phyloP scores from a whole-genome alignment of 2,329 filamentous ascomycete species.

The Aspergillus sp. region DNA sequence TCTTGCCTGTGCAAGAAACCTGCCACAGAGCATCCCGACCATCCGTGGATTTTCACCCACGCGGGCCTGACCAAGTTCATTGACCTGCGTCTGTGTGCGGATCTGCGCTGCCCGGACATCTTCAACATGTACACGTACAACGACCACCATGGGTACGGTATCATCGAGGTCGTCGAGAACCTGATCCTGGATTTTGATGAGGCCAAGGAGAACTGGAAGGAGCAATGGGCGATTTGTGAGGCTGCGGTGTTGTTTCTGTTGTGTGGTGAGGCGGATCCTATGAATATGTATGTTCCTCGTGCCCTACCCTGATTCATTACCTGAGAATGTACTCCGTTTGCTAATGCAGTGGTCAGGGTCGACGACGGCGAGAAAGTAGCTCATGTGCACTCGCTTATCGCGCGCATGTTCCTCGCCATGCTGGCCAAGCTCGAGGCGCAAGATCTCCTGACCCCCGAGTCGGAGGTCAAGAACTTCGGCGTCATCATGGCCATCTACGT shows the following conservation, averaged over 20 bases:
- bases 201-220: slow-evolving; percentile 34
- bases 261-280: slow-evolving; percentile 4
- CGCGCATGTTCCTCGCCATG: slow-evolving; percentile 38
- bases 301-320: neutral
- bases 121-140: slow-evolving; percentile 48
- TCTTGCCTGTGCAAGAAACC: slow-evolving; percentile 13
- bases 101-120: slow-evolving; percentile 37
- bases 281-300: slow-evolving; percentile 22
- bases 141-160: slow-evolving; percentile 42
- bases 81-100: slow-evolving; percentile 20
- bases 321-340: neutral
- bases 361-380: slow-evolving; percentile 9
- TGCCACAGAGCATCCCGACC: slow-evolving; percentile 6
- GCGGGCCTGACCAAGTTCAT: slow-evolving; percentile 3
- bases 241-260: slow-evolving; percentile 32
- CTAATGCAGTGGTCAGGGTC: slow-evolving; percentile 7
- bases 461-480: slow-evolving; percentile 39
- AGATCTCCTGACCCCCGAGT: slow-evolving; percentile 32
- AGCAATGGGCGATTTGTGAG: slow-evolving; percentile 46
- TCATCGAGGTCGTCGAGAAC: slow-evolving; percentile 47
- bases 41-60: slow-evolving; percentile 5
- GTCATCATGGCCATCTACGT: slow-evolving; percentile 41
- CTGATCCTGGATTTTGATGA: slow-evolving; percentile 42
- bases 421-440: slow-evolving; percentile 38
- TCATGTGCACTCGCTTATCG: neutral